Evolutionary conservation across 2,329 filamentous ascomycete genomes (phyloP).

Genomic region (Onygenales sp.): DNA sequence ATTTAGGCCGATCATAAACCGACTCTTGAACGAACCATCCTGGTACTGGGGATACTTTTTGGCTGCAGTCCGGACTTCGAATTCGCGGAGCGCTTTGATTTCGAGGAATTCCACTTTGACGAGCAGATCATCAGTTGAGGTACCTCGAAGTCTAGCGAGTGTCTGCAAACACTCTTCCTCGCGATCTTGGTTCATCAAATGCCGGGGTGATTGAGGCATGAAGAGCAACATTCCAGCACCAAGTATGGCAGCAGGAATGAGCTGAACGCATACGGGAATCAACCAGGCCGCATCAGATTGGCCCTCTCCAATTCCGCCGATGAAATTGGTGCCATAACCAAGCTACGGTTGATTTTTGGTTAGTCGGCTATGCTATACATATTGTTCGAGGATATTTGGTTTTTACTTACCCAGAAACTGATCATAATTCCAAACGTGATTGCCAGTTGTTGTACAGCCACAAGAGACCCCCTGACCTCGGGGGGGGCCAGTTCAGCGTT

Average conservation of each 20-base stretch:
- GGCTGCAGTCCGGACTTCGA: slow-evolving; percentile 59
- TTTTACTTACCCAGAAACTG: slow-evolving; percentile 37
- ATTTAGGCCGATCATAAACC: slow-evolving; percentile 53
- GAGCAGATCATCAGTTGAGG: slow-evolving; percentile 55
- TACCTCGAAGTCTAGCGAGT: slow-evolving; percentile 54
- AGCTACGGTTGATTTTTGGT: slow-evolving; percentile 34
- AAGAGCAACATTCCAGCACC: slow-evolving; percentile 61
- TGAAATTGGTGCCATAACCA: slow-evolving; percentile 58
- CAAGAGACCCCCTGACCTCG: slow-evolving; percentile 31
- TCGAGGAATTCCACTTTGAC: slow-evolving; percentile 68
- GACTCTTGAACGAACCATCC: slow-evolving; percentile 53
- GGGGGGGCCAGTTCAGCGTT: slow-evolving; percentile 28
- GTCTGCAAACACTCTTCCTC: slow-evolving; percentile 57
- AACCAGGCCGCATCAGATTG: slow-evolving; percentile 53
- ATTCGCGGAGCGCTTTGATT: slow-evolving; percentile 65
- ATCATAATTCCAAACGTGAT: slow-evolving; percentile 35
- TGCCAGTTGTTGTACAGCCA: slow-evolving; percentile 31
- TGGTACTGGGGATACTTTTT: slow-evolving; percentile 58
- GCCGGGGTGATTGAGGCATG: slow-evolving; percentile 70
- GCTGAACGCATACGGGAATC: slow-evolving; percentile 59
- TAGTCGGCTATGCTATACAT: too few species aligned
- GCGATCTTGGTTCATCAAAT: slow-evolving; percentile 59
- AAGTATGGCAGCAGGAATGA: slow-evolving; percentile 55
- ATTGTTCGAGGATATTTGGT: too few species aligned
- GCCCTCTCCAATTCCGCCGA: slow-evolving; percentile 44